Evolutionary conservation across 331 rosid genomes (phyloP), one percentile per base, ranked within the genome.

Genomic region (Telfairia occidentalis): DNA sequence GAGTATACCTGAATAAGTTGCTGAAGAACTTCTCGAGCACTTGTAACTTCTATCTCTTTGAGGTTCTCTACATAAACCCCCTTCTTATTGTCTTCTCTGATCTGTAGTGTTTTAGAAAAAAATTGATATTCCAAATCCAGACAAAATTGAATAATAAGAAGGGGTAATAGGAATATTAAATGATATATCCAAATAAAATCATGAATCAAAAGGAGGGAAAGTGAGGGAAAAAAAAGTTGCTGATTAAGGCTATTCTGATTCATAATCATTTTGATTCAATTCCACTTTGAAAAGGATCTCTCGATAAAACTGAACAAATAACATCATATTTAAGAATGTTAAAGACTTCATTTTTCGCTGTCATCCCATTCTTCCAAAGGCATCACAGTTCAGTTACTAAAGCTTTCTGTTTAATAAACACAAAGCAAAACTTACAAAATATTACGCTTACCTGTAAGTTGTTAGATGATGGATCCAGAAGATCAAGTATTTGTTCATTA

Each of bases 401-500:
- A 59, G 66, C 66, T 59, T 28, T 29, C 4, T 13, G 5, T 59
- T 59, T 0, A 28, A 12, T 59, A 1, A 26, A 24, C 11, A 10
- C n/a, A 29, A 58, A 58, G 29, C 58, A 19, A 42, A 82, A 52
- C 34, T 43, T 38, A 37, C 30, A 77, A 81, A 69, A 52, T 46
- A 64, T 70, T 42, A 71, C 57, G 59, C 74, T 76, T 81, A 92
- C 99, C 96, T 95, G 99, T 83, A 95, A 84, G 77, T 95, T 92
- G 86, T 53, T 89, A 23, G 97, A 84, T 71, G 92, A 87, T 3
- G 99, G 99, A 15, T 95, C 99, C 82, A 95, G 78, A 71, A 95
- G 99, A 86, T 95, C 99, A 77, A 95, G 93, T 79, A 95, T 95
- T 45, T 92, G 99, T 82, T 95, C 99, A 1, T 95, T 95, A 88